These are phyloP conservation scores for Cryptosporidium sp. DNA, from an alignment of 169 alveolate genomes.

Conservation along the genomic window DNA sequence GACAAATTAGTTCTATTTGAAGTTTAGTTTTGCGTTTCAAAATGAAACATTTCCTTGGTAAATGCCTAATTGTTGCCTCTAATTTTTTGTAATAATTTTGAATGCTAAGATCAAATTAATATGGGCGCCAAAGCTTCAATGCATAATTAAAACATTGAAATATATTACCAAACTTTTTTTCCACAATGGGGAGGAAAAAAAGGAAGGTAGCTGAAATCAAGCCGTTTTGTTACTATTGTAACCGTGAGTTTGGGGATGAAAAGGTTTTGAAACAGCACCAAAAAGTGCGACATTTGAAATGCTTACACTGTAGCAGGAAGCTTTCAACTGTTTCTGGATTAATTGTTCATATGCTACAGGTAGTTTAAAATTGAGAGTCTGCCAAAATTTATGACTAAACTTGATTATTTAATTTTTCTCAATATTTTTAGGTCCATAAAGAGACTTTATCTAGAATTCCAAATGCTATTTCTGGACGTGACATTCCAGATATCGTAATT, in stretches of 20 bases:
- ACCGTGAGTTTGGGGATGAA: slow-evolving; percentile 96
- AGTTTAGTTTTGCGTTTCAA: too few relatives aligned
- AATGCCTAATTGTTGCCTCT: background rate
- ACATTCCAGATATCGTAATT: slow-evolving; percentile 91
- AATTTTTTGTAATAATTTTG: background rate
- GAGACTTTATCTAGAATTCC: slow-evolving; percentile 92
- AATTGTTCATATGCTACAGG: slow-evolving; percentile 90
- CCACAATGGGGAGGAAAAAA: slow-evolving; percentile 93
- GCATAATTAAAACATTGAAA: background rate
- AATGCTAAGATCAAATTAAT: background rate
- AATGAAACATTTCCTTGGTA: too few relatives aligned
- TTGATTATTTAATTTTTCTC: slow-evolving; percentile 80
- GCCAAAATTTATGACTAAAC: background rate
- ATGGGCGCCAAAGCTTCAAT: slow-evolving; percentile 37
- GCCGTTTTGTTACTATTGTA: slow-evolving; percentile 98
- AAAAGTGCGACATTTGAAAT: slow-evolving; percentile 97
- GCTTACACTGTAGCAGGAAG: slow-evolving; percentile 93
- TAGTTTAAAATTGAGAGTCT: slow-evolving; percentile 19
- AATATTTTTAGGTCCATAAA: slow-evolving; percentile 91
- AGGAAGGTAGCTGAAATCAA: slow-evolving; percentile 90
- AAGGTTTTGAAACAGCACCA: slow-evolving; percentile 96
- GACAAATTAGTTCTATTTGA: background rate
- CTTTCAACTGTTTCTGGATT: slow-evolving; percentile 95
- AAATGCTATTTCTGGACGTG: slow-evolving; percentile 96
- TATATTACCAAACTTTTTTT: background rate